Conservation (phyloP, 1,284 basidiomycete genomes). For the Ganoderma multipileum region DNA sequence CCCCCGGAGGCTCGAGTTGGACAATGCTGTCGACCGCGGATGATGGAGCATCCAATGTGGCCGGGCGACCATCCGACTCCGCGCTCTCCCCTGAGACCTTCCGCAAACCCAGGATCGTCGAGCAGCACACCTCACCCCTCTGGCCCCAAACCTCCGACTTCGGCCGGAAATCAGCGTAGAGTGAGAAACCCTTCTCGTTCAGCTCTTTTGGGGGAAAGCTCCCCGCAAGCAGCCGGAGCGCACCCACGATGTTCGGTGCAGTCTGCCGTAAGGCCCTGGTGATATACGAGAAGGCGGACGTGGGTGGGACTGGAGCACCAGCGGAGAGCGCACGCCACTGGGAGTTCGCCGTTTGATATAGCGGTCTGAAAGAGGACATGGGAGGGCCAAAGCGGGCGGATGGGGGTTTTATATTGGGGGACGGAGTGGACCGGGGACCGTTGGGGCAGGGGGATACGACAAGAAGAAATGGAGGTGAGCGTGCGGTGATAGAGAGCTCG, state of each 20-base stretch:
- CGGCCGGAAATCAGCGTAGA: conserved; percentile 84
- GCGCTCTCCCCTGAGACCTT: conserved; percentile 38
- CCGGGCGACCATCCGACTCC: background rate
- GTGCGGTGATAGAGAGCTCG: conserved; percentile 15
- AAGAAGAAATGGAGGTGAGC: conserved; percentile 11
- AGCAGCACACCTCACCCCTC: conserved; percentile 70
- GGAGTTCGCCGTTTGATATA: conserved; percentile 72
- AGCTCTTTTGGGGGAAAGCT: conserved; percentile 74
- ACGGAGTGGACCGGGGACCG: background rate
- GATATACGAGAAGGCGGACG: conserved; percentile 82
- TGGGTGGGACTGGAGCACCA: conserved; percentile 76
- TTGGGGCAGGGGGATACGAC: background rate
- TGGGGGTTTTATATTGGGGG: background rate
- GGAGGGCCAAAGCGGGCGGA: background rate
- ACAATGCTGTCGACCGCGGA: conserved; percentile 25
- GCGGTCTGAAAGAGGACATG: conserved; percentile 59
- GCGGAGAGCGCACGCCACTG: conserved; percentile 84
- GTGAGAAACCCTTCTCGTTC: conserved; percentile 69
- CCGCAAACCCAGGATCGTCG: conserved; percentile 63
- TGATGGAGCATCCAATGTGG: conserved; percentile 1
- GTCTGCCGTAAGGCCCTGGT: conserved; percentile 81
- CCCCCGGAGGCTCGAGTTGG: conserved; percentile 29
- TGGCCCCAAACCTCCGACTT: conserved; percentile 77
- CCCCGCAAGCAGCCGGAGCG: conserved; percentile 78
- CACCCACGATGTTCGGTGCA: conserved; percentile 78